Conservation (phyloP, 805 yeast species). For the Candida ponderosae region DNA sequence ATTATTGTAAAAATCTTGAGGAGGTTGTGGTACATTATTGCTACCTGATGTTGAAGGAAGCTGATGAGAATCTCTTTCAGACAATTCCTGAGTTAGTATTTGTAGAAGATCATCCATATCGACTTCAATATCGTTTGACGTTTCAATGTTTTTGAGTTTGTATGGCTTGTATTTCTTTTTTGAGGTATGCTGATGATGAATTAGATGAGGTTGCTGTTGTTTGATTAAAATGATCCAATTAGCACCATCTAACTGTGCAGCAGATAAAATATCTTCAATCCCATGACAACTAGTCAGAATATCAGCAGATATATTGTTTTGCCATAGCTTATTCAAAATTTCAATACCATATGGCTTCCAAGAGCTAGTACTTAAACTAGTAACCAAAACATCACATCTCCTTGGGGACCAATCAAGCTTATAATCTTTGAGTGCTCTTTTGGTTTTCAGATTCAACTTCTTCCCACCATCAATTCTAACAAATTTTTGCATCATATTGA, state of each 20-base stretch:
- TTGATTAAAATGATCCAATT: conserved; percentile 74
- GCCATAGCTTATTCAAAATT: conserved; percentile 63
- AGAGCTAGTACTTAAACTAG: conserved; percentile 53
- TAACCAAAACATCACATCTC: conserved; percentile 77
- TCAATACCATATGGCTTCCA: conserved; percentile 57
- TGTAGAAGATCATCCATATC: conserved; percentile 58
- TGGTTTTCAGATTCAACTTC: conserved; percentile 1
- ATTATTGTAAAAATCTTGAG: conserved; percentile 15
- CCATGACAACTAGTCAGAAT: conserved; percentile 34
- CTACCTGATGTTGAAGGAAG: not conserved
- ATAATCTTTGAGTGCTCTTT: conserved; percentile 21
- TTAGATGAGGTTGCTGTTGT: conserved; percentile 39
- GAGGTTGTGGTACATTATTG: conserved; percentile 3
- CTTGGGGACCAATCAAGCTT: conserved; percentile 42
- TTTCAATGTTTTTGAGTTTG: conserved; percentile 55
- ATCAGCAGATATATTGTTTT: conserved; percentile 73
- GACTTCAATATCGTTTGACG: conserved; percentile 62
- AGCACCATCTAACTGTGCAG: conserved; percentile 63
- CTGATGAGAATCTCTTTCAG: conserved; percentile 1
- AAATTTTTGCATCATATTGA: conserved; percentile 40
- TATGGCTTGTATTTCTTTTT: conserved; percentile 67
- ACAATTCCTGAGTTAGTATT: conserved; percentile 26
- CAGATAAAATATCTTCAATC: conserved; percentile 57
- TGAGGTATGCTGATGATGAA: conserved; percentile 9
- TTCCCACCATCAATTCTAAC: conserved; percentile 29